These are phyloP conservation scores for Abrus precatorius DNA, from an alignment of 306 rosid species.

Conservation along the genomic window DNA sequence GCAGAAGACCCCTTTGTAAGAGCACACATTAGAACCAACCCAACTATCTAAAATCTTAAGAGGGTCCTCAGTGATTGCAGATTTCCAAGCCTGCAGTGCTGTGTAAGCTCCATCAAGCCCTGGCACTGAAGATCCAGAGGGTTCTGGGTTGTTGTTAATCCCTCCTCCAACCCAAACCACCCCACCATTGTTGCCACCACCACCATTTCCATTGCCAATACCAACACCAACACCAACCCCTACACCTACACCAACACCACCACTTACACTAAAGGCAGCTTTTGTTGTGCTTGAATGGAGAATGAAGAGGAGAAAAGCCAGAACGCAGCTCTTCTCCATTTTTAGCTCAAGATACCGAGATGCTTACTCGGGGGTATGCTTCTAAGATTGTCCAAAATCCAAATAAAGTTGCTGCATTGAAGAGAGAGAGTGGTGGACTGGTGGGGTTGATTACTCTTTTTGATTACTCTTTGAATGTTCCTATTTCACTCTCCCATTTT, in stretches of 20 bases:
- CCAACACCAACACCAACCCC: conserved; percentile 42
- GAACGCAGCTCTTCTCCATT: conserved; percentile 67
- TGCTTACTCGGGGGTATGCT: conserved; percentile 48
- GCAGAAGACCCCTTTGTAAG: conserved; percentile 92
- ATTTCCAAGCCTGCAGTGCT: conserved; percentile 93
- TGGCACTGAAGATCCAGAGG: conserved; percentile 62
- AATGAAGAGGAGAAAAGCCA: conserved; percentile 52
- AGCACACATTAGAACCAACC: conserved; percentile 85
- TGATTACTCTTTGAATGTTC: conserved; percentile 19
- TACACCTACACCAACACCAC: conserved; percentile 55
- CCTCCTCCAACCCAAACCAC: conserved; percentile 80
- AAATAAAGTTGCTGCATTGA: conserved; percentile 60
- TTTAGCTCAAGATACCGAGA: conserved; percentile 43
- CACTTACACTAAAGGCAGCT: conserved; percentile 61
- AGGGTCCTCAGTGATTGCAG: conserved; percentile 88
- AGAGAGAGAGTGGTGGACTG: conserved; percentile 53
- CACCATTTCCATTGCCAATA: neutral
- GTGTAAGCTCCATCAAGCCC: conserved; percentile 66
- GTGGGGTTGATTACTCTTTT: conserved; percentile 58
- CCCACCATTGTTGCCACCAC: conserved; percentile 54
- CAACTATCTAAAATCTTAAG: conserved; percentile 64
- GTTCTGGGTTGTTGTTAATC: conserved; percentile 53
- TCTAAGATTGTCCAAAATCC: conserved; percentile 60
- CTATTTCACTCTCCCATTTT: conserved; percentile 31
- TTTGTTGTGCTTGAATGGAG: conserved; percentile 45